Evolutionary conservation across 129 eudicot species (phyloP).

Genomic region (Artemisia tridentata): DNA sequence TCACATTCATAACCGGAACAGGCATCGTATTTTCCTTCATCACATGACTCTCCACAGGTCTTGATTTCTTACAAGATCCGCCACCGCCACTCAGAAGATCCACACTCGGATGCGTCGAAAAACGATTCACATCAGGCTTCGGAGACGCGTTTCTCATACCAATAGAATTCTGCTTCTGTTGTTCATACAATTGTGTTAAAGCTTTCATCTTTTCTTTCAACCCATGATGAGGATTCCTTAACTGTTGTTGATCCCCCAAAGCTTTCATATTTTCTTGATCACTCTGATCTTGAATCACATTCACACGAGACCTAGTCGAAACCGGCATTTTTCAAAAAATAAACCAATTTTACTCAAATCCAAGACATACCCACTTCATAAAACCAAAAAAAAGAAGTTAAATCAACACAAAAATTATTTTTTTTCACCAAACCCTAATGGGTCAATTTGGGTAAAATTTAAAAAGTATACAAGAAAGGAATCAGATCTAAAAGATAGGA

Average conservation of each 20-base stretch:
- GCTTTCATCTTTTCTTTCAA: conserved; percentile 90
- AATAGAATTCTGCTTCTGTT: conserved; percentile 56
- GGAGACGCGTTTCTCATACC: conserved; percentile 36
- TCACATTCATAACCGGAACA: conserved; percentile 34
- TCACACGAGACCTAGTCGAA: conserved; percentile 71
- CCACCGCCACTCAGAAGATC: conserved; percentile 35
- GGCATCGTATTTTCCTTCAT: conserved; percentile 53
- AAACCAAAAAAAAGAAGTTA: conserved; percentile 16
- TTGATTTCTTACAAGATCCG: conserved; percentile 28
- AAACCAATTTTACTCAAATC: conserved; percentile 18
- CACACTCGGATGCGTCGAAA: conserved; percentile 47
- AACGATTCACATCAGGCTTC: conserved; percentile 28
- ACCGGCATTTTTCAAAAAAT: conserved; percentile 56
- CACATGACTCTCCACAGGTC: conserved; percentile 28
- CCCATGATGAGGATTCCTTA: conserved; percentile 68
- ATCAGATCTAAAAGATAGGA: conserved; percentile 10
- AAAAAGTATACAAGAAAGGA: conserved; percentile 23
- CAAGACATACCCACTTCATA: conserved; percentile 38
- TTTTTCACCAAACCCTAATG: conserved; percentile 26
- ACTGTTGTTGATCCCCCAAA: too few relatives aligned
- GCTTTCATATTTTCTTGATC: conserved; percentile 36
- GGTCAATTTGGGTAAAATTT: conserved; percentile 8
- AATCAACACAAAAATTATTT: conserved; percentile 6
- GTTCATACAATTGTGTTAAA: conserved; percentile 72
- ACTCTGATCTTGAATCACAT: conserved; percentile 30